Base-by-base conservation (phyloP, 2,329 filamentous ascomycete species). In the Cladosporium halotolerans region DNA sequence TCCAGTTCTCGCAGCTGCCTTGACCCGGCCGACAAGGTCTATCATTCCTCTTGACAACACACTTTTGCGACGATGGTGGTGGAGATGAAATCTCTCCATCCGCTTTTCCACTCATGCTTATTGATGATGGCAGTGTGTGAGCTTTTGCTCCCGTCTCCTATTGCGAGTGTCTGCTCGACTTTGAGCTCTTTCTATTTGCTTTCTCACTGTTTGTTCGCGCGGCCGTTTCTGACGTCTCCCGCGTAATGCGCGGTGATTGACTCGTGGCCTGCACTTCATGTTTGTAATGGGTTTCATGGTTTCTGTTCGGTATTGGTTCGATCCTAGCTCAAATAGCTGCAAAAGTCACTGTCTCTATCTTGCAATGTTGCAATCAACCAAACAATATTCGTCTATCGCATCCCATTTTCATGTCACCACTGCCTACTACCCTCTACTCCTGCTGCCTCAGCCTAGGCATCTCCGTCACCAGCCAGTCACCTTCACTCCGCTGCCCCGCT, bases 221-320 rank as follows among this genome's bases (percentile, higher is more conserved):
- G 64, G 72, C 70, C 73, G 72, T 69, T 74, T 76, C 52, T 54
- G 52, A 54, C 49, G 52, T 54, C 52, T 54, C 52, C 52, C 46
- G 31, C 33, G 11, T n/a, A n/a, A 9, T 19, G 5, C 14, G 38
- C 34, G 44, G 45, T 54, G 32, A 43, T 49, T 50, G 52, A 54
- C 52, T 54, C 52, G 52, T 54, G 52, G 52, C 52, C 43, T 34
- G 18, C 32, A 31, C 19, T 31, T 51, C 31, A 44, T 36, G 39
- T 16, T 44, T 44, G 14, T 38, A 51, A 51, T 51, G 40, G 18
- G 31, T 51, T 51, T 40, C 39, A 19, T 42, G 38, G 10, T 40
- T 43, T 48, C n/a, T 14, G 11, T 18, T 34, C 42, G 47, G 16
- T 42, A 14, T 45, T 9, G 18, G 18, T 50, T 11, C 23, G 23